Evolutionary conservation across 2,329 filamentous ascomycete species (phyloP).

Genomic region (Rachicladosporium sp.): DNA sequence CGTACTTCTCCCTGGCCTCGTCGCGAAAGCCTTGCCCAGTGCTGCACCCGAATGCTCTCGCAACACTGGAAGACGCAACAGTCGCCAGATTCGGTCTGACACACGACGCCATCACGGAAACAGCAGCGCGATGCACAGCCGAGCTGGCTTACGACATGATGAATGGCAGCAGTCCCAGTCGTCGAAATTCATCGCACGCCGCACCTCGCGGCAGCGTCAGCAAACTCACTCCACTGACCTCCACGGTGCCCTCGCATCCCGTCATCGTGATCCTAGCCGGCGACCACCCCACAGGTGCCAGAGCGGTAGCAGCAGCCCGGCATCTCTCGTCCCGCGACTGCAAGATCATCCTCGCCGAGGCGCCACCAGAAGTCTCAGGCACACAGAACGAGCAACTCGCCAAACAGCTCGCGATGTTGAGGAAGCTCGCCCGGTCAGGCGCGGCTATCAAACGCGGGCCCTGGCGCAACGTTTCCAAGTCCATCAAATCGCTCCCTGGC

Average conservation of each 20-base stretch:
- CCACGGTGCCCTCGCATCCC: slow-evolving; percentile 32
- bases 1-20: slow-evolving; percentile 40
- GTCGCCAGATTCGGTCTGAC: slow-evolving; percentile 76
- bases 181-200: slow-evolving; percentile 13
- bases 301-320: slow-evolving; percentile 72
- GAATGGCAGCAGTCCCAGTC: slow-evolving; percentile 10
- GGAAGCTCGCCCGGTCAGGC: slow-evolving; percentile 50
- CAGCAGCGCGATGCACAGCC: slow-evolving; percentile 76
- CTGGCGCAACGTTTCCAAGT: slow-evolving; percentile 46
- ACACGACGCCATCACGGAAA: slow-evolving; percentile 85
- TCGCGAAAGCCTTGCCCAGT: slow-evolving; percentile 45
- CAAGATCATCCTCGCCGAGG: slow-evolving; percentile 69
- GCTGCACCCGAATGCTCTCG: slow-evolving; percentile 65
- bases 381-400: slow-evolving; percentile 70
- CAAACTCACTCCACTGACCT: slow-evolving; percentile 42
- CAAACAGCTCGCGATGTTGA: slow-evolving; percentile 72
- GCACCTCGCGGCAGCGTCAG: slow-evolving; percentile 47
- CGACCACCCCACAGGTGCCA: slow-evolving; percentile 82
- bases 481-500: slow-evolving; percentile 43
- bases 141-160: slow-evolving; percentile 54
- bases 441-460: slow-evolving; percentile 46
- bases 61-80: slow-evolving; percentile 84
- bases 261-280: slow-evolving; percentile 73
- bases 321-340: slow-evolving; percentile 76
- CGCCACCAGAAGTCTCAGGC: slow-evolving; percentile 71